A percentile compares a stretch with the other conserved stretches of the same genome.
Evolutionary conservation across 164 flowering plant genomes (phyloP).

Genomic region (Macadamia tetraphylla): DNA sequence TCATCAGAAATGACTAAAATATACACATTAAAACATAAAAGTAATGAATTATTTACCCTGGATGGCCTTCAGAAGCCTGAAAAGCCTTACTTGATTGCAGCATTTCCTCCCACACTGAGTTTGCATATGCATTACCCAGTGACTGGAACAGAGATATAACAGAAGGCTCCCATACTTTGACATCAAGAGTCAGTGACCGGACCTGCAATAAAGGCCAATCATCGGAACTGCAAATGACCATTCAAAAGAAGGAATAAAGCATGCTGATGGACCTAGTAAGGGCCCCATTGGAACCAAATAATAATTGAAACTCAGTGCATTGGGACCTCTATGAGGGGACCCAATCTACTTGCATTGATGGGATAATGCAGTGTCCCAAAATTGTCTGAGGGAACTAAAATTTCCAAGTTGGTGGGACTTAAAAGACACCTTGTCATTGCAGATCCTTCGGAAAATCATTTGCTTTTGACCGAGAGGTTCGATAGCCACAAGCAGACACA

Average conservation of each 20-base stretch:
- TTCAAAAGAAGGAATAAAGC: neutral
- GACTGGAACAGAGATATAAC: slow-evolving; percentile 73
- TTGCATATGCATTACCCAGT: slow-evolving; percentile 74
- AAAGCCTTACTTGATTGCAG: slow-evolving; percentile 34
- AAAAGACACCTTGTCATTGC: no score
- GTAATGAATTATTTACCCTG: slow-evolving; percentile 33
- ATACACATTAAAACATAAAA: neutral
- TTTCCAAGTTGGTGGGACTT: no score
- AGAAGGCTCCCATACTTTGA: slow-evolving; percentile 92
- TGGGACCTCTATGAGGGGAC: no score
- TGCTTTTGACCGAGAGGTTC: no score
- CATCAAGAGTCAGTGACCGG: slow-evolving; percentile 88
- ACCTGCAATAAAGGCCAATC: slow-evolving; percentile 43
- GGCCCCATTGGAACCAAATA: no score
- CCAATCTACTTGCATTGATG: no score
- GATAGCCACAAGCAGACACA: no score
- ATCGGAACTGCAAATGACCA: neutral
- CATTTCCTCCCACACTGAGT: slow-evolving; percentile 83
- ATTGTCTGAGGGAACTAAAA: no score
- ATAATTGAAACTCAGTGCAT: no score
- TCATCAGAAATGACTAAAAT: neutral
- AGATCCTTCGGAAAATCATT: no score
- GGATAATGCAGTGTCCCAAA: no score
- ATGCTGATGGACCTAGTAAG: neutral
- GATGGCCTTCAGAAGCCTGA: slow-evolving; percentile 36